Evolutionary conservation across 331 rosid species (phyloP).

Genomic region (Telfairia occidentalis): DNA sequence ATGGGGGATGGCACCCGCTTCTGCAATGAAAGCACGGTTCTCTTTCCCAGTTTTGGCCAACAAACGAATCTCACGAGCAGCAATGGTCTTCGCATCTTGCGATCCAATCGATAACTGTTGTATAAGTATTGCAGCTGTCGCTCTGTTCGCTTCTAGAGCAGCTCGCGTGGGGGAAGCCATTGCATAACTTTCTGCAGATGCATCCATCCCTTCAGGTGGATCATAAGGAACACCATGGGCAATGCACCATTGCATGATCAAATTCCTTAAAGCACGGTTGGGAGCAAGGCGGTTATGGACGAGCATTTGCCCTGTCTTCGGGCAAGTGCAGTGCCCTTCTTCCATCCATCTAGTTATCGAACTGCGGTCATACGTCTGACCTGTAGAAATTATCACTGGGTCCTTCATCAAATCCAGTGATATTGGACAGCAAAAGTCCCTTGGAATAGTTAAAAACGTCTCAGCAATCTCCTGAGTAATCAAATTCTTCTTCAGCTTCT

Average conservation of each 20-base stretch:
- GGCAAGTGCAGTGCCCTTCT: conserved; percentile 87
- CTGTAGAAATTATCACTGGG: conserved; percentile 74
- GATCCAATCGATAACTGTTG: conserved; percentile 64
- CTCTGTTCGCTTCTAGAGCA: conserved; percentile 64
- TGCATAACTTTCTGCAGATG: conserved; percentile 34
- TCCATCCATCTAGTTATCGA: conserved; percentile 86
- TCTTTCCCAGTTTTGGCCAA: conserved; percentile 81
- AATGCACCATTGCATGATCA: conserved; percentile 72
- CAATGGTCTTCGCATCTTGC: conserved; percentile 46
- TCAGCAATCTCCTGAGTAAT: conserved; percentile 58
- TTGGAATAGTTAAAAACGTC: conserved; percentile 64
- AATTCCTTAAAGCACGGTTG: conserved; percentile 65
- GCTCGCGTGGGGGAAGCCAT: conserved; percentile 63
- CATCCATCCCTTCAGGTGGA: conserved; percentile 41
- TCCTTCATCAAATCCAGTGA: conserved; percentile 84
- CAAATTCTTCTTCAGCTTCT: conserved; percentile 43
- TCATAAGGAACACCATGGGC: conserved; percentile 81
- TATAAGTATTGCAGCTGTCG: conserved; percentile 56
- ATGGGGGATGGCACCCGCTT: conserved; percentile 88
- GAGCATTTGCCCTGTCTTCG: conserved; percentile 88
- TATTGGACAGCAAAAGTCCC: conserved; percentile 79
- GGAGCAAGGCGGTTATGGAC: conserved; percentile 51
- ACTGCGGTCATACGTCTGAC: conserved; percentile 85
- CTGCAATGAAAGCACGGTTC: conserved; percentile 82
- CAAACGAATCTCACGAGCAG: conserved; percentile 84